These are phyloP conservation scores for Starmerella bombi DNA, from an alignment of 805 yeast species.

Conservation along the genomic window DNA sequence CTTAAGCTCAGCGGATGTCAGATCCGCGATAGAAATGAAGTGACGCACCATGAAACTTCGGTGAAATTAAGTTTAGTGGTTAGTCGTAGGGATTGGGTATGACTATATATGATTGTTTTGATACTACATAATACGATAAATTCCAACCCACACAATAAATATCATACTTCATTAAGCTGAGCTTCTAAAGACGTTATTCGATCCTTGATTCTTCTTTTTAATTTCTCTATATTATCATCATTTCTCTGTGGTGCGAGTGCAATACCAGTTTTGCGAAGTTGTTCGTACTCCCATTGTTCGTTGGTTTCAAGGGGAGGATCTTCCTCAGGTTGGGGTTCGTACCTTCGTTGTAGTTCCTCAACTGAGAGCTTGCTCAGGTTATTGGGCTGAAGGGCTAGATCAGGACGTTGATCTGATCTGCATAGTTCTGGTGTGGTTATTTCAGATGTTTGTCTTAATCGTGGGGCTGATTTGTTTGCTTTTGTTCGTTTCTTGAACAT, in stretches of 20 bases:
- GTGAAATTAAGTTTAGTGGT: not conserved
- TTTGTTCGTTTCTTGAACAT: constrained; percentile 17
- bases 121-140: too few relatives aligned
- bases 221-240: not conserved
- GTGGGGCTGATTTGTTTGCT: constrained; percentile 1
- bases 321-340: not conserved
- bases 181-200: not conserved
- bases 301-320: not conserved
- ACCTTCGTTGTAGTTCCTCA: not conserved
- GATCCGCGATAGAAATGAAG: constrained; percentile 67
- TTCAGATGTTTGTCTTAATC: not conserved
- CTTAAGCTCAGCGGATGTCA: constrained; percentile 56
- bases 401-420: too few relatives aligned
- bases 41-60: constrained; percentile 33
- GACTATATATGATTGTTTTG: not conserved
- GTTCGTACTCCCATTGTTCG: constrained; percentile 14
- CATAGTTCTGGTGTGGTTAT: not conserved
- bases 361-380: not conserved
- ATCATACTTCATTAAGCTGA: not conserved
- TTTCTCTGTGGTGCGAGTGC: not conserved
- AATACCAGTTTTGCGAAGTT: constrained; percentile 10
- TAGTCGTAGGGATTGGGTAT: not conserved
- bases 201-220: not conserved
- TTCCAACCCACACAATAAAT: not conserved
- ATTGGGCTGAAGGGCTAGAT: too few relatives aligned